Conservation (phyloP, 1,284 basidiomycete genomes). For the Wallemia mellicola region DNA sequence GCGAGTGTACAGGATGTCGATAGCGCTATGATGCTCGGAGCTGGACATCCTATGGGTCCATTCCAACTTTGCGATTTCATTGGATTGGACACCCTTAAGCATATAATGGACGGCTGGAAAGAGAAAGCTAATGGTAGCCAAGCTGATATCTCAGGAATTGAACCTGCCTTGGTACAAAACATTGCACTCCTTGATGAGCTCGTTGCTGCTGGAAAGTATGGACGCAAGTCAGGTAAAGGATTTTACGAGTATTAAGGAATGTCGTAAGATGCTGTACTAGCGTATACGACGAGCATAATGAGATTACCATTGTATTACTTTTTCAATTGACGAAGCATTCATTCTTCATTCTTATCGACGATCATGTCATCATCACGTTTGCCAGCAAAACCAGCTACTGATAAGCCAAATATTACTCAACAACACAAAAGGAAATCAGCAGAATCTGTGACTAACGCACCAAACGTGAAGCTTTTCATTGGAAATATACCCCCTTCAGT, state of each 20-base stretch:
- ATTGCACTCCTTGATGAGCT: not conserved
- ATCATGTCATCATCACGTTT: not conserved
- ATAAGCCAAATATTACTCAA: no score
- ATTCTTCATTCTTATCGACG: not conserved
- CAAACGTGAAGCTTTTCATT: not conserved
- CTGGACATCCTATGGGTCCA: not conserved
- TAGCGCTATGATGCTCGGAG: not conserved
- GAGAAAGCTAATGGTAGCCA: not conserved
- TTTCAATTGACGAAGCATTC: no score
- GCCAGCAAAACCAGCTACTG: not conserved
- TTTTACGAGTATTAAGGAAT: not conserved
- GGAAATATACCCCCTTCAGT: not conserved
- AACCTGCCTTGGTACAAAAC: not conserved
- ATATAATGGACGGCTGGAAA: not conserved
- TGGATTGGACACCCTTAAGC: not conserved
- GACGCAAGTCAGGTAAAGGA: not conserved
- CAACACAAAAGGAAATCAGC: not conserved
- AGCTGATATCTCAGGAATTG: not conserved
- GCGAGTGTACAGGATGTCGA: not conserved
- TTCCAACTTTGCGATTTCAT: not conserved
- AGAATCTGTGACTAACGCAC: not conserved
- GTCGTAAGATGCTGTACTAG: no score
- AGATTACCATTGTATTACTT: not conserved
- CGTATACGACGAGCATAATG: no score
- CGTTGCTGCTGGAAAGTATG: not conserved